Evolutionary conservation across 768 basidiomycete genomes (phyloP).

Genomic region (Rhodotorula babjevae): DNA sequence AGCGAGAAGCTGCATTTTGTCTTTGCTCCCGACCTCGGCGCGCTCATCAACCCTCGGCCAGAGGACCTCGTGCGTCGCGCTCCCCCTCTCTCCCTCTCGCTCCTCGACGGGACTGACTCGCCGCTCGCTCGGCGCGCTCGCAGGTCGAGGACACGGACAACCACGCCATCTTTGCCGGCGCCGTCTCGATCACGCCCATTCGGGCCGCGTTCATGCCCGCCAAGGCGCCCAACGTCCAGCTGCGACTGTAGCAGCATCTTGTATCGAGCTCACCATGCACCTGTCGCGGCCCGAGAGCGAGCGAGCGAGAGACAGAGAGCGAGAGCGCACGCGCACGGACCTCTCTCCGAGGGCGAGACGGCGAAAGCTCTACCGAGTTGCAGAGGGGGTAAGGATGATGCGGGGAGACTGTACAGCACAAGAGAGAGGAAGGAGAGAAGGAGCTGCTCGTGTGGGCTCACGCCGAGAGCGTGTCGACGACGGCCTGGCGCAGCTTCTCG

Average conservation of each 20-base stretch:
- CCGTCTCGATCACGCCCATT: slow-evolving; percentile 36
- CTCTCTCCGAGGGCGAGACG: too few species aligned
- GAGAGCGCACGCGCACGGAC: too few species aligned
- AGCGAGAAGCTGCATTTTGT: slow-evolving; percentile 42
- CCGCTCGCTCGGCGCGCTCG: neutral
- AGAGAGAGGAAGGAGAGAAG: neutral
- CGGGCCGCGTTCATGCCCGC: slow-evolving; percentile 28
- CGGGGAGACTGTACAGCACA: neutral
- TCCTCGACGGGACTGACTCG: neutral
- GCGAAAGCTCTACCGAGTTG: neutral
- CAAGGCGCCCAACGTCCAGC: neutral
- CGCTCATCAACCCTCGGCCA: slow-evolving; percentile 43
- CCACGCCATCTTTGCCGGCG: slow-evolving; percentile 36
- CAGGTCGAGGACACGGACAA: slow-evolving; percentile 46
- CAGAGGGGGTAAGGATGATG: neutral
- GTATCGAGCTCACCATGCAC: too few species aligned
- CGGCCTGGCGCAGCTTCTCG: slow-evolving; percentile 16
- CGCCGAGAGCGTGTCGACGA: slow-evolving; percentile 16
- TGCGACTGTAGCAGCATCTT: neutral
- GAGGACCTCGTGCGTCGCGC: neutral
- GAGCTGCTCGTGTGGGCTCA: neutral
- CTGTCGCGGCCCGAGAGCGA: too few species aligned
- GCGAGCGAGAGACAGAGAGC: too few species aligned
- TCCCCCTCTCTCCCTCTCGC: neutral
- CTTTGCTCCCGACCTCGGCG: slow-evolving; percentile 46